Evolutionary conservation across 495 filamentous ascomycete species (phyloP).

Genomic region (Podospora appendiculata): DNA sequence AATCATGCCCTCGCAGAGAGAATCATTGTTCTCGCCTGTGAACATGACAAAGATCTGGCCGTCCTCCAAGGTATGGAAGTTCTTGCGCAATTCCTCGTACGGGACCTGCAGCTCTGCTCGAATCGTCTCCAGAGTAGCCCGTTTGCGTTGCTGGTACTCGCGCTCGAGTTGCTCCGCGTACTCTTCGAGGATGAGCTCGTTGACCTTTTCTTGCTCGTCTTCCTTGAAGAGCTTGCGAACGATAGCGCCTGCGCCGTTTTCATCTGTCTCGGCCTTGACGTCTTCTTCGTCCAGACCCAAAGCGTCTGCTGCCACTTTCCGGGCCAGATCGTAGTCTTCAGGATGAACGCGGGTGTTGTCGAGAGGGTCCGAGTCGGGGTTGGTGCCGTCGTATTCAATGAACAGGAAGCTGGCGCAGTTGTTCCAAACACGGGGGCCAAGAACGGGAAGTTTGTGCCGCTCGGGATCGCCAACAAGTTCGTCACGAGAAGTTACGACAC

Average conservation of each 20-base stretch:
- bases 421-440: conserved; percentile 85
- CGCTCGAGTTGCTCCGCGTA: conserved; percentile 93
- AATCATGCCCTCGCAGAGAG: conserved; percentile 80
- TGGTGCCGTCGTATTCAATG: conserved; percentile 74
- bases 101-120: conserved; percentile 85
- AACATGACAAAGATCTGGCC: conserved; percentile 96
- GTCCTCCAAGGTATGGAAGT: conserved; percentile 58
- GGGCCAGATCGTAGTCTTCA: conserved; percentile 93
- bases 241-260: conserved; percentile 79
- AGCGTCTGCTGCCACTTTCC: conserved; percentile 97
- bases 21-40: conserved; percentile 83
- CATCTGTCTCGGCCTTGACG: conserved; percentile 85
- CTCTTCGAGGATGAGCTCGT: conserved; percentile 91
- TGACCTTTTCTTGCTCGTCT: conserved; percentile 86
- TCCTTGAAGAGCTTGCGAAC: conserved; percentile 89
- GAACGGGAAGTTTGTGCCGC: conserved; percentile 64
- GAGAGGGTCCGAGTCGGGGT: conserved; percentile 76
- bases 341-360: conserved; percentile 96
- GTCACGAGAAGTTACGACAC: conserved; percentile 68
- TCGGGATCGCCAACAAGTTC: conserved; percentile 83
- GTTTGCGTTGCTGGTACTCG: conserved; percentile 88
- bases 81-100: conserved; percentile 86
- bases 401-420: conserved; percentile 94
- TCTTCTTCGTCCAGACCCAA: conserved; percentile 95
- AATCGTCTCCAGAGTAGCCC: conserved; percentile 93